phyloP scores from a whole-genome alignment of 495 filamentous ascomycete genomes.

The Hyaloscypha variabilis region DNA sequence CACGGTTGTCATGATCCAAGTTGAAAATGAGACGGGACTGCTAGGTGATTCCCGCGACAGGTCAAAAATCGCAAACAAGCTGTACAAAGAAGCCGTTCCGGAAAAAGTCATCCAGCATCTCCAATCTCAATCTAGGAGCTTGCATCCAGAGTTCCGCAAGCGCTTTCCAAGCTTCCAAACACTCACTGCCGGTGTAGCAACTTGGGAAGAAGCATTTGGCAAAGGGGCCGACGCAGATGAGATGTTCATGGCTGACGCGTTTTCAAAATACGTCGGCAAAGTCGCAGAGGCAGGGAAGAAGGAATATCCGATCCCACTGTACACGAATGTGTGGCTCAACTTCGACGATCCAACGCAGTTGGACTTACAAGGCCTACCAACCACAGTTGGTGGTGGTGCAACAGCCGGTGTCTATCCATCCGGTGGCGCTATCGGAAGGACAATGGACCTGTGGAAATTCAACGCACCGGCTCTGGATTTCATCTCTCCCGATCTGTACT shows the following conservation, averaged over 20 bases:
- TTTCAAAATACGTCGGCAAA: slow-evolving; percentile 43
- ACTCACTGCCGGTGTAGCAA: slow-evolving; percentile 29
- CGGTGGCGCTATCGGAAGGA: slow-evolving; percentile 41
- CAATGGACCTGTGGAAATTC: slow-evolving; percentile 48
- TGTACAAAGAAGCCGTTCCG: slow-evolving; percentile 40
- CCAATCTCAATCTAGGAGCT: slow-evolving; percentile 29
- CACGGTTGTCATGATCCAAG: slow-evolving; percentile 52
- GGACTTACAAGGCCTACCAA: slow-evolving; percentile 29
- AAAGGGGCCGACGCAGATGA: slow-evolving; percentile 44
- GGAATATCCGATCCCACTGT: slow-evolving; percentile 47
- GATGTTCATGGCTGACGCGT: slow-evolving; percentile 54
- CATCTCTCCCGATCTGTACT: slow-evolving; percentile 50
- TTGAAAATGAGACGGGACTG: slow-evolving; percentile 51
- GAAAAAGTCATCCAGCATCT: slow-evolving; percentile 37
- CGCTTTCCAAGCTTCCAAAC: slow-evolving; percentile 35
- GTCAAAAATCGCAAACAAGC: slow-evolving; percentile 37
- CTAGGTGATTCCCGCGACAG: slow-evolving; percentile 49
- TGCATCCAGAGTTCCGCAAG: slow-evolving; percentile 37
- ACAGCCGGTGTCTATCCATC: slow-evolving; percentile 48
- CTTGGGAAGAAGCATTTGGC: slow-evolving; percentile 47
- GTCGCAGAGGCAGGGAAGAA: slow-evolving; percentile 46
- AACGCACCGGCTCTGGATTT: slow-evolving; percentile 46
- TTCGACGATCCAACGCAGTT: slow-evolving; percentile 37
- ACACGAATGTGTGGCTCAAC: slow-evolving; percentile 53
- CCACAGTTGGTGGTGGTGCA: slow-evolving; percentile 47